Percentiles rank a stretch among this genome's conserved stretches.
Conservation (phyloP, 345 rosid genomes). For the Arabidopsis suecica region DNA sequence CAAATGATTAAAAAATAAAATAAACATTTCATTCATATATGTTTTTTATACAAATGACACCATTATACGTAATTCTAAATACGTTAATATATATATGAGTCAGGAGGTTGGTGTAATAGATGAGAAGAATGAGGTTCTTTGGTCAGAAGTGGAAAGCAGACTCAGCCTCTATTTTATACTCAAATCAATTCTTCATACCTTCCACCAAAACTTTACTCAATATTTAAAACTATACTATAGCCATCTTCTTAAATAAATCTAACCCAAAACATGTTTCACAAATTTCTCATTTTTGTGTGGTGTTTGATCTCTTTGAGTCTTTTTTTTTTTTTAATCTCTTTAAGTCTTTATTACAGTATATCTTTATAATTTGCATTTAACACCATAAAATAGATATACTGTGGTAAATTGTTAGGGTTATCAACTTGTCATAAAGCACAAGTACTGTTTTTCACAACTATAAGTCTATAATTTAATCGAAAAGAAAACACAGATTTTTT, state of each 20-base stretch:
- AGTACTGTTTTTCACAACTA: slow-evolving; percentile 5
- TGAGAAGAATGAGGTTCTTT: slow-evolving; percentile 48
- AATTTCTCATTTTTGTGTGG: slow-evolving; percentile 17
- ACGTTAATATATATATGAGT: neutral
- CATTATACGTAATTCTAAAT: neutral
- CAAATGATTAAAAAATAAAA: neutral
- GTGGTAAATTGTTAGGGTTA: neutral
- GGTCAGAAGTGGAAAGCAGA: slow-evolving; percentile 48
- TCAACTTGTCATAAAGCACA: neutral
- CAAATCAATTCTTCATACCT: slow-evolving; percentile 28
- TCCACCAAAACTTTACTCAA: slow-evolving; percentile 23
- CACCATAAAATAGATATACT: neutral
- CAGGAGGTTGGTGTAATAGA: slow-evolving; percentile 40
- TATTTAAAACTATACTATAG: neutral
- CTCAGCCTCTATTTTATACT: slow-evolving; percentile 42
- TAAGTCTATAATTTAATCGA: neutral
- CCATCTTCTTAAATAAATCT: neutral
- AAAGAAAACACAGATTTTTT: slow-evolving; percentile 5
- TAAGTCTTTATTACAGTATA: neutral
- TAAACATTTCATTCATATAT: neutral
- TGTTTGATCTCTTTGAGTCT: neutral
- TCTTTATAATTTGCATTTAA: neutral
- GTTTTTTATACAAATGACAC: slow-evolving; percentile 11
- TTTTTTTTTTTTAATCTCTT: no score
- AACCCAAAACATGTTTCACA: neutral